phyloP scores from a whole-genome alignment of 164 flowering plant genomes.

The Tinospora cordifolia region DNA sequence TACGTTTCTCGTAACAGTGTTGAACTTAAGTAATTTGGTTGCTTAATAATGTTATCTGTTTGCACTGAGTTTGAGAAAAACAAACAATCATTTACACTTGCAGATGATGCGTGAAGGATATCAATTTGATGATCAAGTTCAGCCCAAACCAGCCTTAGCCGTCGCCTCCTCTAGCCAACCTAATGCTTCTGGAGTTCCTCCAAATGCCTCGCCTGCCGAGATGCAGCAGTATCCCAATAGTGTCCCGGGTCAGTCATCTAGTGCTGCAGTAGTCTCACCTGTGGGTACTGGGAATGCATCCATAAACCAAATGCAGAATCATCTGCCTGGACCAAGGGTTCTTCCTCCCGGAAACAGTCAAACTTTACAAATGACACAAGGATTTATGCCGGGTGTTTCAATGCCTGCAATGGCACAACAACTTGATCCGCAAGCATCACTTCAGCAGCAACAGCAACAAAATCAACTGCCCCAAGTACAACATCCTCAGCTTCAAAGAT shows the following conservation, averaged over 20 bases:
- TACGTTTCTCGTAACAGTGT: slow-evolving; percentile 26
- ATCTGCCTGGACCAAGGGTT: slow-evolving; percentile 38
- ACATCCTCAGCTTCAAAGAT: slow-evolving; percentile 58
- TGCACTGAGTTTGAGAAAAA: background rate
- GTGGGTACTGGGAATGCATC: slow-evolving; percentile 29
- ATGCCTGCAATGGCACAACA: slow-evolving; percentile 51
- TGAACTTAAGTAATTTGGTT: background rate
- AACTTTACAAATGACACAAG: slow-evolving; percentile 64
- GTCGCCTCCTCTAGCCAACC: slow-evolving; percentile 30
- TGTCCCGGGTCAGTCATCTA: slow-evolving; percentile 38
- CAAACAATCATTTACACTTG: slow-evolving; percentile 7
- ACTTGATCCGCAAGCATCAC: slow-evolving; percentile 38
- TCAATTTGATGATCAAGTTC: slow-evolving; percentile 45
- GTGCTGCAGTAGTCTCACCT: slow-evolving; percentile 40
- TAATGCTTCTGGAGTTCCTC: slow-evolving; percentile 27
- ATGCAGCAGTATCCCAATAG: slow-evolving; percentile 54
- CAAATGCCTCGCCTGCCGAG: slow-evolving; percentile 35
- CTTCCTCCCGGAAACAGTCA: slow-evolving; percentile 64
- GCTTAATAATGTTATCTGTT: background rate
- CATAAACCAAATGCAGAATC: slow-evolving; percentile 36
- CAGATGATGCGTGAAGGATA: slow-evolving; percentile 82
- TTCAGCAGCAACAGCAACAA: slow-evolving; percentile 40
- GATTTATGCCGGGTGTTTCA: slow-evolving; percentile 43
- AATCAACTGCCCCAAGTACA: slow-evolving; percentile 40
- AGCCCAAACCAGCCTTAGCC: slow-evolving; percentile 37